Evolutionary conservation across 73 alveolate species (phyloP).

Genomic region (Paramecium primaurelia): DNA sequence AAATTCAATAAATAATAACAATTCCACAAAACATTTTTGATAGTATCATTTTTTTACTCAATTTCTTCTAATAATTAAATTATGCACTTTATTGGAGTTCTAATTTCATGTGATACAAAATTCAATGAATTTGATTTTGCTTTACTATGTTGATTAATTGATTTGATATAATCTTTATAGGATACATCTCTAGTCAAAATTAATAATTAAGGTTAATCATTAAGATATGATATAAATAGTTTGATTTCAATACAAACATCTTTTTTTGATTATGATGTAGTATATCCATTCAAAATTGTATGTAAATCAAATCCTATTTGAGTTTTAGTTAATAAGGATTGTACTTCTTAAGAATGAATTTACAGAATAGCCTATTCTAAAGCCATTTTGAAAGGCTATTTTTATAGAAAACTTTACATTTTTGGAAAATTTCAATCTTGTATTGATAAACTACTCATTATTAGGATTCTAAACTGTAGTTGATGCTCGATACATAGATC

Average conservation of each 20-base stretch:
- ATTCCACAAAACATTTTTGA: constrained; percentile 21
- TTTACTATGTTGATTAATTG: not conserved
- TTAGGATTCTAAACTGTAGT: not conserved
- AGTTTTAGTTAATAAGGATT: not conserved
- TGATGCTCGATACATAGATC: not conserved
- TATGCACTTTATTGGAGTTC: constrained; percentile 55
- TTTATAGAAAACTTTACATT: not conserved
- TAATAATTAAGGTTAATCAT: not conserved
- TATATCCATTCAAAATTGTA: not conserved
- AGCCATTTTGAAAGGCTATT: constrained; percentile 7
- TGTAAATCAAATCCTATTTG: not conserved
- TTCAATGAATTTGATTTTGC: constrained; percentile 35
- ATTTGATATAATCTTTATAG: constrained; percentile 24
- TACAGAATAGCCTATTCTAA: not conserved
- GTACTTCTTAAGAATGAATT: not conserved
- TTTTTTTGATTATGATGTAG: not conserved
- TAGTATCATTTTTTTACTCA: not conserved
- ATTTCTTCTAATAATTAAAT: constrained; percentile 38
- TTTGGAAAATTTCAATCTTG: not conserved
- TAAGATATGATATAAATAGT: not conserved
- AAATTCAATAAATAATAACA: constrained; percentile 39
- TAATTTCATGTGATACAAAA: constrained; percentile 52
- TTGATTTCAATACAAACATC: not conserved
- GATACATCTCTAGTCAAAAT: not conserved
- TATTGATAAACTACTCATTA: not conserved